Base-by-base conservation (phyloP, 108 stramenopile species). In the Craspedostauros australis region DNA sequence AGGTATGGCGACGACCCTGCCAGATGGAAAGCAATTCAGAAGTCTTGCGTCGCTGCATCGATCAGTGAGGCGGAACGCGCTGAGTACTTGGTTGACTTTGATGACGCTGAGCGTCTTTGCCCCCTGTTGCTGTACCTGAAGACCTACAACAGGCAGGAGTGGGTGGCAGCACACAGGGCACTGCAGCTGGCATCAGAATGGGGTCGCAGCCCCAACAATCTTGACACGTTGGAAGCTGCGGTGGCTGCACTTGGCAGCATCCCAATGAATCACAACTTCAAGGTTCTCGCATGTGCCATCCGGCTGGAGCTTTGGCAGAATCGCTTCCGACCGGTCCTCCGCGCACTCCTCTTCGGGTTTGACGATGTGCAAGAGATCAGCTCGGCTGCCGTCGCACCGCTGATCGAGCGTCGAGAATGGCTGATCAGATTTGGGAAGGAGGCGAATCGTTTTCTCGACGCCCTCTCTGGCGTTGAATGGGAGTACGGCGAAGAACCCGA, bases 261-360 rank as follows among this genome's bases (percentile, higher is more conserved):
- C 31, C 37, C 53, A 20, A 19, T 46, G 11, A 26, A 15, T 11
- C 67, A 68, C 8, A 50, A 79, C 28, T 11, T 38, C 42, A 51
- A 72, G 29, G 48, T 53, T 28, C 29, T 80, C 16, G 57, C 68
- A 3, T 61, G 39, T 19, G 70, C 66, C 22, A 62, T 77, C 6
- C 30, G 68, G 16, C 46, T 86, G 20, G 82, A 84, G 52, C 47
- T 91, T n/a, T 91, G 84, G 74, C 77, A 84, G 54, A 60, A 51
- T 37, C 53, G 48, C 2, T 64, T 86, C 37, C 61, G 82, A 27
- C 80, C 84, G 15, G 60, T 86, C 12, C 82, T 63, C 26, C 75
- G 83, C 42, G 82, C 75, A 0, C 54, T 81, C 8, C 56, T 91
- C 39, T 84, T 91, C 61, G 88, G 88, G 6, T 82, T 82, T 44